A percentile compares a stretch with the other conserved stretches of the same genome.
Evolutionary conservation across 2,329 filamentous ascomycete species (phyloP).

Genomic region (Aspergillus hiratsukae): DNA sequence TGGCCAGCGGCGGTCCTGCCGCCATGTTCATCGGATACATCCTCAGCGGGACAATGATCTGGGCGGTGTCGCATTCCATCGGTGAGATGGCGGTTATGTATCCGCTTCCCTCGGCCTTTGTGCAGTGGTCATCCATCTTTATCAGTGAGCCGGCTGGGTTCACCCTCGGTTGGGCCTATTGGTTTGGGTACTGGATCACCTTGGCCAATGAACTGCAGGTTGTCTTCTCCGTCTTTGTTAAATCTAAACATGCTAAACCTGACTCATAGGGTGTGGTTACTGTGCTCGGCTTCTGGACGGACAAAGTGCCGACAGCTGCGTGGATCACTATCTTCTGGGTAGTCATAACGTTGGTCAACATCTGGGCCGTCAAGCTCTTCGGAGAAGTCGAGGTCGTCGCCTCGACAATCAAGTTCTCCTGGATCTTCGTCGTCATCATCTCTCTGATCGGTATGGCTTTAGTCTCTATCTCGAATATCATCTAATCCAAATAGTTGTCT

Average conservation of each 20-base stretch:
- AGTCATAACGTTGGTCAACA: slow-evolving; percentile 42
- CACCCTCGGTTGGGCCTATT: slow-evolving; percentile 47
- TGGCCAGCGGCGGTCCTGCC: slow-evolving; percentile 41
- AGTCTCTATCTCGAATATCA: background rate
- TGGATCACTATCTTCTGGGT: slow-evolving; percentile 45
- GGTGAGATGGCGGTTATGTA: slow-evolving; percentile 47
- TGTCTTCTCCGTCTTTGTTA: background rate
- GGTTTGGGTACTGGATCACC: slow-evolving; percentile 43
- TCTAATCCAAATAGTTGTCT: slow-evolving; percentile 30
- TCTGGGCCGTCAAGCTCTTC: slow-evolving; percentile 42
- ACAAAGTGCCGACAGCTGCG: slow-evolving; percentile 39
- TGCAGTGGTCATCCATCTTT: slow-evolving; percentile 47
- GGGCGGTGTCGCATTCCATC: slow-evolving; percentile 45
- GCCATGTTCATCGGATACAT: slow-evolving; percentile 44
- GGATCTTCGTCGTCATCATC: slow-evolving; percentile 48
- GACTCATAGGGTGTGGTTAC: slow-evolving; percentile 31
- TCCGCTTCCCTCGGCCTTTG: slow-evolving; percentile 44
- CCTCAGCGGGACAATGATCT: slow-evolving; percentile 38
- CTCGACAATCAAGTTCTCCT: slow-evolving; percentile 45
- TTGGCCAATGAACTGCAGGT: slow-evolving; percentile 43
- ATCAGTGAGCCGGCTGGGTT: slow-evolving; percentile 42
- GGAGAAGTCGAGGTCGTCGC: slow-evolving; percentile 45
- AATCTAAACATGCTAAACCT: no score
- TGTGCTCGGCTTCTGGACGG: slow-evolving; percentile 44
- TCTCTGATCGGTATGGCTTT: slow-evolving; percentile 31